Evolutionary conservation across 192 early-diverging fungal species (phyloP).

Genomic region (Coemansia asiatica): DNA sequence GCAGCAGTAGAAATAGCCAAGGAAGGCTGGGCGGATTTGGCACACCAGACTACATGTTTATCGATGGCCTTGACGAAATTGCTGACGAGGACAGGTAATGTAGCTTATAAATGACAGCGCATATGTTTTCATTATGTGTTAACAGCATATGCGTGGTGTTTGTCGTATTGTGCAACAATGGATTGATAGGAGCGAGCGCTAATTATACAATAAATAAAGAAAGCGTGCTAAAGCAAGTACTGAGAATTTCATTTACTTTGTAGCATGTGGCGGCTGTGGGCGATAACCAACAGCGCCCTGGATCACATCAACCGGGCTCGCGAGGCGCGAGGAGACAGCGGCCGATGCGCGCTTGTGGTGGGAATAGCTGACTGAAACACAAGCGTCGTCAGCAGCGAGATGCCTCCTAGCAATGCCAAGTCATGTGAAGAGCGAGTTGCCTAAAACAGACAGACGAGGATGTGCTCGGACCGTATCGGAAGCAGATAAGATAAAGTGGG

Average conservation of each 20-base stretch:
- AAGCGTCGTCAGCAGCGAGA: background rate
- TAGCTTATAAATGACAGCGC: background rate
- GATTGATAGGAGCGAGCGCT: too few relatives aligned
- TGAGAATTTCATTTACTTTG: background rate
- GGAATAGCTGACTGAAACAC: constrained; percentile 12
- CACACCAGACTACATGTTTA: constrained; percentile 40
- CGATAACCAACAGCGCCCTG: constrained; percentile 41
- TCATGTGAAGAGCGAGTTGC: background rate
- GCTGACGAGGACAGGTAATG: constrained; percentile 29
- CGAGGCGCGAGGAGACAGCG: constrained; percentile 6
- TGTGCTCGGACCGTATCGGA: background rate
- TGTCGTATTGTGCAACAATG: too few relatives aligned
- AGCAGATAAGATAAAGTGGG: background rate
- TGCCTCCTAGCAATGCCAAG: too few relatives aligned
- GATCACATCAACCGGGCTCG: constrained; percentile 31
- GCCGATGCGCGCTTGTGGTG: constrained; percentile 22
- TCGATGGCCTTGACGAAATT: constrained; percentile 39
- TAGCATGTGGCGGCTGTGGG: constrained; percentile 41
- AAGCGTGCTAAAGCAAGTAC: too few relatives aligned
- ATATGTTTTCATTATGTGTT: background rate
- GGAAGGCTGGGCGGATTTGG: background rate
- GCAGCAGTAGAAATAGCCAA: background rate
- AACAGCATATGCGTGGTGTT: background rate
- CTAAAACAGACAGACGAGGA: background rate
- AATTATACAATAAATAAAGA: too few relatives aligned